Percentiles rank a stretch among this genome's conserved stretches.
Conservation (phyloP, 352 stramenopile species). For the Globisporangium nunn region DNA sequence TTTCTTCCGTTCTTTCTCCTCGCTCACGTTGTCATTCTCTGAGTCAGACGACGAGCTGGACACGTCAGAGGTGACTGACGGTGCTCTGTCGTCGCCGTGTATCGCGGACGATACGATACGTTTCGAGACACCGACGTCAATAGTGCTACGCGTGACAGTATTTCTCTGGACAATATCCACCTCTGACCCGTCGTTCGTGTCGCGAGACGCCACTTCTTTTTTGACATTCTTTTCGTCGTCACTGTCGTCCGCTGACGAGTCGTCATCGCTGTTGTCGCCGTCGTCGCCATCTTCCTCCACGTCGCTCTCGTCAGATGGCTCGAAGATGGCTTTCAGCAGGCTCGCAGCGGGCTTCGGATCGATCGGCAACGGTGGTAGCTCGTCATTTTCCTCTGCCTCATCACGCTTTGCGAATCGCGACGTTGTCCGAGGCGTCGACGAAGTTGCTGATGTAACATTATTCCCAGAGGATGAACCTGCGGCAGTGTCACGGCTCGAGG, state of each 20-base stretch:
- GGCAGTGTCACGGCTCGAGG: background rate
- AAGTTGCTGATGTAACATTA: background rate
- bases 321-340: slow-evolving; percentile 80
- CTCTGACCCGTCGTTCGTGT: background rate
- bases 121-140: background rate
- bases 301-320: slow-evolving; percentile 57
- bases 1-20: background rate
- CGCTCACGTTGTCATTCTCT: background rate
- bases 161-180: background rate
- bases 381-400: background rate
- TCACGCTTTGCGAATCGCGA: slow-evolving; percentile 2
- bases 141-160: slow-evolving; percentile 1
- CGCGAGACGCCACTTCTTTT: background rate
- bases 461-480: background rate
- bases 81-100: slow-evolving; percentile 5
- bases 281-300: slow-evolving; percentile 27
- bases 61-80: background rate
- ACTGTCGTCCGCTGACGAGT: background rate
- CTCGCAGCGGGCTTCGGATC: slow-evolving; percentile 33
- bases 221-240: slow-evolving; percentile 13
- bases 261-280: slow-evolving; percentile 12
- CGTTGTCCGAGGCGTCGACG: background rate
- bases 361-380: slow-evolving; percentile 29
- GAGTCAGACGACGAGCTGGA: slow-evolving; percentile 10
- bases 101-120: background rate